Evolutionary conservation across 176 grass and related monocot genomes (phyloP).

Genomic region (Hordeum vulgare): DNA sequence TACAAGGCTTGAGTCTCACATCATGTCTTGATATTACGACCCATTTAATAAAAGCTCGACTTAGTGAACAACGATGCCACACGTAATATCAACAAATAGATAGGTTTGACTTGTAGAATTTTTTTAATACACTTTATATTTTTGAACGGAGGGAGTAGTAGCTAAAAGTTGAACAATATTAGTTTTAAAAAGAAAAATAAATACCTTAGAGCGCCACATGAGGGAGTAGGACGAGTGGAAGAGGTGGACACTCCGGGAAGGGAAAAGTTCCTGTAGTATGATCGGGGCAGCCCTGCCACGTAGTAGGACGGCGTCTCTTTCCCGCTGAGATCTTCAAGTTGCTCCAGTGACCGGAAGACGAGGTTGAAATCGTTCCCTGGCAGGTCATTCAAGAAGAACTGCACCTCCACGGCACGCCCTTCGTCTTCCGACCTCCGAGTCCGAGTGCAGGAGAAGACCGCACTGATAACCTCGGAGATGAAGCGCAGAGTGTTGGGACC

Average conservation of each 20-base stretch:
- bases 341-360: constrained; percentile 31
- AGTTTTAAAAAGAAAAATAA: not conserved
- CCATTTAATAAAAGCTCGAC: not conserved
- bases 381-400: constrained; percentile 60
- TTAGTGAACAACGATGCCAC: too few species aligned
- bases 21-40: too few species aligned
- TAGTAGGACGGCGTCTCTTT: not conserved
- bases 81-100: too few species aligned
- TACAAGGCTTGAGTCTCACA: too few species aligned
- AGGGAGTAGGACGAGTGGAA: constrained; percentile 46
- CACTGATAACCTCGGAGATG: constrained; percentile 20
- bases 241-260: constrained; percentile 33
- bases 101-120: too few species aligned
- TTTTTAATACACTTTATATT: too few species aligned
- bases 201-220: constrained; percentile 46
- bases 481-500: constrained; percentile 37
- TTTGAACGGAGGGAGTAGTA: not conserved
- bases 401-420: not conserved
- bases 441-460: not conserved
- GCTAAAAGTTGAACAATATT: not conserved
- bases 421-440: too few species aligned
- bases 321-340: not conserved
- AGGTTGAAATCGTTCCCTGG: constrained; percentile 48
- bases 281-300: constrained; percentile 30
- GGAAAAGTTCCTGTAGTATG: constrained; percentile 48